A percentile compares a stretch with the other conserved stretches of the same genome.
Conservation (phyloP, 2,329 filamentous ascomycete species). For the Hypoxylon sp. region DNA sequence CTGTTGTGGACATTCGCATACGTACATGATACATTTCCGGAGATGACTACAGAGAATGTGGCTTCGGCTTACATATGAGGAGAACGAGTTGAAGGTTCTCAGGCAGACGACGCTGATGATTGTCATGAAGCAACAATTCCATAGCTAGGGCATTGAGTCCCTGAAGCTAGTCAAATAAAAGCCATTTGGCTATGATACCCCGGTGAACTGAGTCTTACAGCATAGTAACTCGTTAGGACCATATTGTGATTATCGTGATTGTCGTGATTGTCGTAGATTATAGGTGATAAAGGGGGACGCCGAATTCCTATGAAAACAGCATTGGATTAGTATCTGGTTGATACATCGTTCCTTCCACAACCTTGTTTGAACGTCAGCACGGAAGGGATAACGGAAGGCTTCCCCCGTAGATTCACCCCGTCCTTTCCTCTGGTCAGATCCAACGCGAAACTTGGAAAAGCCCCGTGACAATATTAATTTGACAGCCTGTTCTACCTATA, state of each 20-base stretch:
- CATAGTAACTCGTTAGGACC: neutral
- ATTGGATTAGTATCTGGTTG: neutral
- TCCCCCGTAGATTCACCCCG: neutral
- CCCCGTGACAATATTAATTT: too few species aligned
- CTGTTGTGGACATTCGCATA: slow-evolving; percentile 30
- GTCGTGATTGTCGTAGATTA: slow-evolving; percentile 3
- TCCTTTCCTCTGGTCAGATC: neutral
- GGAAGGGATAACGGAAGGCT: slow-evolving; percentile 1
- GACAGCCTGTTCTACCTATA: neutral
- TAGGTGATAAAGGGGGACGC: neutral
- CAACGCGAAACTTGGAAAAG: neutral
- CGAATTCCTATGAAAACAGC: neutral
- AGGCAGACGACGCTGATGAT: slow-evolving; percentile 37
- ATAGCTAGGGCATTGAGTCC: slow-evolving; percentile 23
- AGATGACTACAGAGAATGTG: slow-evolving; percentile 29
- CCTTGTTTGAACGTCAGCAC: neutral
- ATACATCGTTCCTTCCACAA: slow-evolving; percentile 20
- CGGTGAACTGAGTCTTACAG: neutral
- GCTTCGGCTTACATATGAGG: slow-evolving; percentile 35
- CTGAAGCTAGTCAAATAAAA: slow-evolving; percentile 29
- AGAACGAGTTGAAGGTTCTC: slow-evolving; percentile 20
- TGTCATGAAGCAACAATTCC: slow-evolving; percentile 44
- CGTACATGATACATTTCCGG: slow-evolving; percentile 30
- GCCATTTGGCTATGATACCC: slow-evolving; percentile 39
- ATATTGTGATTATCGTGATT: neutral